Conservation (phyloP, 2,329 filamentous ascomycete species). For the Aspergillus calidoustus region DNA sequence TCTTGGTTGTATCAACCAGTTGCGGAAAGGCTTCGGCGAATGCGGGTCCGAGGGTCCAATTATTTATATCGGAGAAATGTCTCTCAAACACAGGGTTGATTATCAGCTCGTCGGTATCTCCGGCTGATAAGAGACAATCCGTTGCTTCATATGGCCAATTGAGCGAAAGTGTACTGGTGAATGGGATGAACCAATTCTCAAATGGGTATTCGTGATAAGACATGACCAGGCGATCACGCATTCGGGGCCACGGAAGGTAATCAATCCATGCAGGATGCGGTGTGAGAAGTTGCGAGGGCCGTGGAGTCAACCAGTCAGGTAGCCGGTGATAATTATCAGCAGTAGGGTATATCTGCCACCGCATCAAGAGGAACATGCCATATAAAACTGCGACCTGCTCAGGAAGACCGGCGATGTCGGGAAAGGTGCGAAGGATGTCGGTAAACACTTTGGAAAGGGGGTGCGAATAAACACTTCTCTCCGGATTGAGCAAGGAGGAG, state of each 20-base stretch:
- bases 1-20: conserved; percentile 50
- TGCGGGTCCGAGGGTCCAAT: conserved; percentile 77
- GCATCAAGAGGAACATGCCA: conserved; percentile 84
- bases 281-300: conserved; percentile 66
- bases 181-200: conserved; percentile 82
- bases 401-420: conserved; percentile 75
- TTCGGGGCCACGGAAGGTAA: conserved; percentile 76
- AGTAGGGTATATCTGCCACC: conserved; percentile 81
- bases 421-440: conserved; percentile 83
- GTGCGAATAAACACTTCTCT: conserved; percentile 66
- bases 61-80: conserved; percentile 74
- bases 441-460: conserved; percentile 84
- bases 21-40: conserved; percentile 70
- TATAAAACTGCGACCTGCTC: conserved; percentile 83
- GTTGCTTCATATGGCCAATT: conserved; percentile 84
- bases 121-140: conserved; percentile 66
- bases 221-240: conserved; percentile 70
- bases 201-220: conserved; percentile 66
- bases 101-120: conserved; percentile 65
- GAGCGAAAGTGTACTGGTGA: conserved; percentile 73
- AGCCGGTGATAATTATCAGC: conserved; percentile 78
- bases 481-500: conserved; percentile 75
- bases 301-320: conserved; percentile 73
- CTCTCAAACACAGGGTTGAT: conserved; percentile 88
- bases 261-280: conserved; percentile 83